These are phyloP conservation scores for Thielaviopsis populi DNA, from an alignment of 2,329 filamentous ascomycete species.

Conservation along the genomic window DNA sequence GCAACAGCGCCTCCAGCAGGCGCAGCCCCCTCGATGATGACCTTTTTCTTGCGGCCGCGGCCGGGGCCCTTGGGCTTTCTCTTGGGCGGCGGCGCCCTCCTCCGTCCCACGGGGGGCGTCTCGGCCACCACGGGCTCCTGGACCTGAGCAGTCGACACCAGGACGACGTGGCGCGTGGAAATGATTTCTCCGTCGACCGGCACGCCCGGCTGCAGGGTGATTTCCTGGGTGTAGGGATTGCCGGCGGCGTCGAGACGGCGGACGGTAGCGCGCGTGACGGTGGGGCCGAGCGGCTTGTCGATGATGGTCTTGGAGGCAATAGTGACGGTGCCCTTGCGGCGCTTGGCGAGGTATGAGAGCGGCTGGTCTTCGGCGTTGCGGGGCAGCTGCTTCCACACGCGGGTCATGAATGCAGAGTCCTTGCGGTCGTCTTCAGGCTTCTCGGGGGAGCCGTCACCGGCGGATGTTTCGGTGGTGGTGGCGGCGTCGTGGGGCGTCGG, in stretches of 20 bases:
- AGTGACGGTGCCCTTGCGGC: conserved; percentile 45
- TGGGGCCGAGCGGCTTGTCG: conserved; percentile 35
- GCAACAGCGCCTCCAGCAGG: conserved; percentile 24
- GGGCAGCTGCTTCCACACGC: conserved; percentile 46
- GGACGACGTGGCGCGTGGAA: conserved; percentile 37
- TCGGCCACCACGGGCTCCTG: conserved; percentile 35
- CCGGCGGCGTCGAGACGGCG: conserved; percentile 63
- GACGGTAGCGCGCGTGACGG: conserved; percentile 63
- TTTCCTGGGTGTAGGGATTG: conserved; percentile 70
- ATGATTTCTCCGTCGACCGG: conserved; percentile 69
- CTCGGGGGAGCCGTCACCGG: conserved; percentile 35
- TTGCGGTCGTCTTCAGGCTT: conserved; percentile 49
- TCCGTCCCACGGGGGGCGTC: conserved; percentile 30
- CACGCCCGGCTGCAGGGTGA: conserved; percentile 67
- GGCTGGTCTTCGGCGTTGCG: conserved; percentile 40
- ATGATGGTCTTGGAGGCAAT: conserved; percentile 37
- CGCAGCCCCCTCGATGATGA: conserved; percentile 27
- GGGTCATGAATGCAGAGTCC: conserved; percentile 38
- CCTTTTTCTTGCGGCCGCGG: conserved; percentile 69
- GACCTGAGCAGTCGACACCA: conserved; percentile 42
- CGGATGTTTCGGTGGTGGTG: conserved; percentile 39
- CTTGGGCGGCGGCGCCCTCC: conserved; percentile 61
- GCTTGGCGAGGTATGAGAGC: conserved; percentile 43
- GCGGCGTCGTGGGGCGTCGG: conserved; percentile 48
- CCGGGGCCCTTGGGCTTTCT: conserved; percentile 58